These are phyloP conservation scores for Diaporthe citriasiana DNA, from an alignment of 2,329 filamentous ascomycete species.

Conservation along the genomic window DNA sequence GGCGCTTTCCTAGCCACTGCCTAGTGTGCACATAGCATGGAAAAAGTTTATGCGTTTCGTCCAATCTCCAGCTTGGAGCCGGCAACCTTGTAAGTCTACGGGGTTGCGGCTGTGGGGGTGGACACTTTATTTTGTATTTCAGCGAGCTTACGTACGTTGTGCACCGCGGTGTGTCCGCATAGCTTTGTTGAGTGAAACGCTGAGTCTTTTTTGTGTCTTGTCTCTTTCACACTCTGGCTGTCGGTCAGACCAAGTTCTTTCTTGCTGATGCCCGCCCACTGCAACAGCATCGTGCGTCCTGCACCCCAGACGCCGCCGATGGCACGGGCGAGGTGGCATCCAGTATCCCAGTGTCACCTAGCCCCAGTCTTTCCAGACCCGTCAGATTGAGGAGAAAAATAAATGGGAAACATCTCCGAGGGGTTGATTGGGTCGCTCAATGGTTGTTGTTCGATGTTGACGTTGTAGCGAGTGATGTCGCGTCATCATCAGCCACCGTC, in stretches of 20 bases:
- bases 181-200: slow-evolving; percentile 33
- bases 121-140: not conserved
- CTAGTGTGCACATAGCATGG: not conserved
- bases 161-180: slow-evolving; percentile 25
- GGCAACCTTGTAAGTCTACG: not conserved
- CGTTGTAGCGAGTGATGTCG: slow-evolving; percentile 29
- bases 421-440: not conserved
- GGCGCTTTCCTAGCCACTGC: slow-evolving; percentile 7
- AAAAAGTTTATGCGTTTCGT: slow-evolving; percentile 31
- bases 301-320: slow-evolving; percentile 25
- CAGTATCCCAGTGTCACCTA: too few species aligned
- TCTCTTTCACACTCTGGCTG: not conserved
- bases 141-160: slow-evolving; percentile 23
- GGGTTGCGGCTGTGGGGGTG: slow-evolving; percentile 7
- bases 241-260: not conserved
- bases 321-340: slow-evolving; percentile 10
- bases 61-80: slow-evolving; percentile 7
- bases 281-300: slow-evolving; percentile 27
- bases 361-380: not conserved
- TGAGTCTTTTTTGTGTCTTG: slow-evolving; percentile 9
- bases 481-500: not conserved
- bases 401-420: not conserved
- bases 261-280: not conserved
- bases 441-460: not conserved
- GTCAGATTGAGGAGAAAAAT: not conserved